These are phyloP conservation scores for Ophiosphaerella narmari DNA, from an alignment of 2,329 filamentous ascomycete species.

Conservation along the genomic window DNA sequence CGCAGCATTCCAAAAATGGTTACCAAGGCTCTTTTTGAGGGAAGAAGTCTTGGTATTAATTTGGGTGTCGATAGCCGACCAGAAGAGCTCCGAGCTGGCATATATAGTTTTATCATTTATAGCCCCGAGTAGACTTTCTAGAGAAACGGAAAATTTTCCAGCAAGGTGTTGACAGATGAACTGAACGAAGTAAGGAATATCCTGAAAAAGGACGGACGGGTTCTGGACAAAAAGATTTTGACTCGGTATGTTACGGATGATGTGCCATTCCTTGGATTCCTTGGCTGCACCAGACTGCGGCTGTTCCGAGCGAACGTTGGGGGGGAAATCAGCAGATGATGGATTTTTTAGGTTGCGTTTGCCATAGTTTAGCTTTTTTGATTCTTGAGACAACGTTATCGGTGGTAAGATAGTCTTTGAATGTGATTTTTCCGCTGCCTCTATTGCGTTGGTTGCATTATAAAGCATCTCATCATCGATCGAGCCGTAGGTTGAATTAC, in stretches of 20 bases:
- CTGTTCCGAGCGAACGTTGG: too few species aligned
- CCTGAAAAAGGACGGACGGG: conserved; percentile 5
- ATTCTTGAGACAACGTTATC: too few species aligned
- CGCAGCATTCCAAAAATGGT: conserved; percentile 29
- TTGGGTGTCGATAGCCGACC: not conserved
- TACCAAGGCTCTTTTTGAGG: too few species aligned
- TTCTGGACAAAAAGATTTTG: conserved; percentile 36
- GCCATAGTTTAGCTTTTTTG: too few species aligned
- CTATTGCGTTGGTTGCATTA: conserved; percentile 16
- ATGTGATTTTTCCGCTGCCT: conserved; percentile 1
- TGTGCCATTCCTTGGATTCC: too few species aligned
- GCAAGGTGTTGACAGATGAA: conserved; percentile 42
- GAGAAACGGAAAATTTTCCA: conserved; percentile 10
- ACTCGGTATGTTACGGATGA: conserved; percentile 31
- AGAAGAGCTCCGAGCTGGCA: not conserved
- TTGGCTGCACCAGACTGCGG: too few species aligned
- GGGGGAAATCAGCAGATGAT: too few species aligned
- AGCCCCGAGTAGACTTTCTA: conserved; percentile 18
- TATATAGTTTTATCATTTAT: conserved; percentile 3
- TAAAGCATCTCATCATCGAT: conserved; percentile 27
- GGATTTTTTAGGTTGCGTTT: too few species aligned
- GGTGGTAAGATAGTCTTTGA: too few species aligned
- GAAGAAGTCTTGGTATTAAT: too few species aligned
- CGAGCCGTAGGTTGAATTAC: conserved; percentile 32
- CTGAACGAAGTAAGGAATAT: conserved; percentile 36